A percentile compares a stretch with the other conserved stretches of the same genome.
These are phyloP conservation scores for Chytriomyces sp. DNA, from an alignment of 192 early-diverging fungal genomes.

Conservation along the genomic window DNA sequence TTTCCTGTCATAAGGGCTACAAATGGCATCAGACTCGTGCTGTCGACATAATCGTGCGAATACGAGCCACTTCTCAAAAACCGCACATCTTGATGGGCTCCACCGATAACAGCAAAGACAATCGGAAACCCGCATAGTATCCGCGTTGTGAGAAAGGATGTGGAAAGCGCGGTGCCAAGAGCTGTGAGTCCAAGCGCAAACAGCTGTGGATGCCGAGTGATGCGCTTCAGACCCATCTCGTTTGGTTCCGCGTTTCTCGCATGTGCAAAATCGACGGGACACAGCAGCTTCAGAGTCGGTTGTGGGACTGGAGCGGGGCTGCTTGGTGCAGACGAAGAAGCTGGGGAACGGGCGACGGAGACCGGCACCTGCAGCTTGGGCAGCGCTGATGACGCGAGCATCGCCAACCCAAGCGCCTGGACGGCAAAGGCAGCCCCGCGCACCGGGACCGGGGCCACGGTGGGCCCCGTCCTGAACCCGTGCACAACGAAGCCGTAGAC, in stretches of 20 bases:
- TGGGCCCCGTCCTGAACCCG: slow-evolving; percentile 10
- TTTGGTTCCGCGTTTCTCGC: slow-evolving; percentile 6
- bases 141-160: slow-evolving; percentile 24
- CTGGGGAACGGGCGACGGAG: not conserved
- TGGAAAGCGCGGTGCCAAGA: slow-evolving; percentile 30
- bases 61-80: slow-evolving; percentile 22
- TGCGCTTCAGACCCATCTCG: slow-evolving; percentile 23
- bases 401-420: slow-evolving; percentile 12
- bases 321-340: not conserved
- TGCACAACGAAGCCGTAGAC: slow-evolving; percentile 34
- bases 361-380: slow-evolving; percentile 28
- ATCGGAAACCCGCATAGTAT: slow-evolving; percentile 38
- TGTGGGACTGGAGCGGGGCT: not conserved
- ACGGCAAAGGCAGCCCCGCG: not conserved
- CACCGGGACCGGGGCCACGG: not conserved
- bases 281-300: slow-evolving; percentile 1
- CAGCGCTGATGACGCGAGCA: not conserved
- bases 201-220: slow-evolving; percentile 36
- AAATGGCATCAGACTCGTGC: slow-evolving; percentile 40
- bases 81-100: slow-evolving; percentile 41
- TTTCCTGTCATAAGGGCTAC: slow-evolving; percentile 25
- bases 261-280: slow-evolving; percentile 24
- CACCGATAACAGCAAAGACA: slow-evolving; percentile 39
- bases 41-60: not conserved
- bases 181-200: slow-evolving; percentile 29